Evolutionary conservation across 129 eudicot genomes (phyloP), one percentile per base, ranked within the genome.

Genomic region (Artemisia tridentata): DNA sequence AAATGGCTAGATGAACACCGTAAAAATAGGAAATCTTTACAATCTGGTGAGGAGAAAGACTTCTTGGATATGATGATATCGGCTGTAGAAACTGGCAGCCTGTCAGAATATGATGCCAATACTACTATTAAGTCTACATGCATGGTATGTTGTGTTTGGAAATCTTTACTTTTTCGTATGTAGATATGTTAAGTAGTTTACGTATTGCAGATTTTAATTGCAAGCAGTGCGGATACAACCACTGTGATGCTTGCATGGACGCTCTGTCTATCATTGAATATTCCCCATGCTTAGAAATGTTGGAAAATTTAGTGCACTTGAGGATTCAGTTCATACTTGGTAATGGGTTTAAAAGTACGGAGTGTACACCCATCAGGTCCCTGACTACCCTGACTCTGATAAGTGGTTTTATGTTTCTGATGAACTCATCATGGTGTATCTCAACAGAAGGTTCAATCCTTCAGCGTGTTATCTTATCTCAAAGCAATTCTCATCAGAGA

Each of bases 181-280:
- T 21, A 12, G 14, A 11, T 58, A 58, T 23, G 43, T 23, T 58
- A 58, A 58, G 3, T 21, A 11, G 41, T 58, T 5, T 58, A 58
- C 3, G 3, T 10, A 19, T 51, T 68, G 61, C 62, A 68, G 72
- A 3, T 55, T 51, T 48, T 68, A 23, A 68, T 68, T 68, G 11
- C 45, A 14, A 11, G 72, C 13, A 38, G 72, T 55, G 14, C 62
- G 6, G 62, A 68, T 68, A 68, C 72, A 16, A 51, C 62, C 29
- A 3, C 61, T 15, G 72, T 68, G 23, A 29, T 15, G 62, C 72
- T 68, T 3, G 51, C 72, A 15, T 68, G 62, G 72, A 38, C 50
- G 21, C 61, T 50, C 49, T 27, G 48, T 5, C 58, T 68, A 25
- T 51, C 51, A 51, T 3, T 68, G 20, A 51, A 68, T 12, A 68